Base-by-base conservation (phyloP, 441 rosid genomes). In the Adansonia gregorii region DNA sequence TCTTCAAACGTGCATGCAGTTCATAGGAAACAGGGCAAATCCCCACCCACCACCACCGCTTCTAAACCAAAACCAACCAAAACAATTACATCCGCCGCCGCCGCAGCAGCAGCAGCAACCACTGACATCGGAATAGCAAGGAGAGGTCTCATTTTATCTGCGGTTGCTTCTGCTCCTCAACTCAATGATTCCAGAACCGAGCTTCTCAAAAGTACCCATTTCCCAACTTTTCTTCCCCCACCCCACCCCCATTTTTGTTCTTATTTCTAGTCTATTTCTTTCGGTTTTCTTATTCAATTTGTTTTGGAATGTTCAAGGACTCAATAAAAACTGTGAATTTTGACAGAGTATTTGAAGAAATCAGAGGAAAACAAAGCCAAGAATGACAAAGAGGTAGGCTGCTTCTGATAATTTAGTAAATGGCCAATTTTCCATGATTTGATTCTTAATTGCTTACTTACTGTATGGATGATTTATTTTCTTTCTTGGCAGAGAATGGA, bases 361-460 rank as follows among this genome's bases (percentile, higher is more conserved):
- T 84, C 91, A 19, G 90, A 92, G 84, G 98, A 89, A 56, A 95
- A 93, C 84, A 92, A 87, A 81, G 79, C 85, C 71, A 95, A 89
- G 78, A 92, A 93, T 80, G 96, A 93, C 76, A 95, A 92, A 81
- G 93, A 93, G 98, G 98, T 95, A 83, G 8, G 59, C 15, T 14
- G 24, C 31, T 22, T 60, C 41, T 15, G 19, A 52, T 52, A 52
- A 19, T 56, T 19, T 56, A 19, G 61, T 2, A 7, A 0, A 12
- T 24, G 17, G 14, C 27, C 15, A 8, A 45, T 22, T 61, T 31
- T 5, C n/a, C 15, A 1, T 61, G 27, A 12, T 12, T 54, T 45
- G 11, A 3, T 14, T 0, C 6, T 45, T 11, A 7, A n/a, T 17
- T 12, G 20, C 8, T 15, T 20, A 43, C 45, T 24, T 45, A 10